These are phyloP conservation scores for Trichoderma harzianum DNA, from an alignment of 2,329 filamentous ascomycete species.

Conservation along the genomic window DNA sequence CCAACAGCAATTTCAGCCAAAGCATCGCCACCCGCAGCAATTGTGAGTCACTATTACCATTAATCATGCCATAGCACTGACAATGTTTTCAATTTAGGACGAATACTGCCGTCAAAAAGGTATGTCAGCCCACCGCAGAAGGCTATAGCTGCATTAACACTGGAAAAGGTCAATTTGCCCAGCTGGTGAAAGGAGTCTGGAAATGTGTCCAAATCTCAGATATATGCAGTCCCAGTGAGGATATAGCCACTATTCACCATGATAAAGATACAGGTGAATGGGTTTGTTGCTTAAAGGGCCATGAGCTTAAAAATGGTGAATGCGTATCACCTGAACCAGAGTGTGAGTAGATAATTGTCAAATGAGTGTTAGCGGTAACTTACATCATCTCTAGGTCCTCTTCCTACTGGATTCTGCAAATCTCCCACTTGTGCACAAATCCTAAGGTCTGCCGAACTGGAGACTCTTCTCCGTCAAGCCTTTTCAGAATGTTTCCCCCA, in stretches of 20 bases:
- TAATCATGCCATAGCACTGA: background rate
- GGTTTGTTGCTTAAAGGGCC: background rate
- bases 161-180: background rate
- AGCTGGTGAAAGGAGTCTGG: background rate
- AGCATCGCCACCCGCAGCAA: background rate
- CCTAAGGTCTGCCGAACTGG: background rate
- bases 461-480: background rate
- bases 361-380: background rate
- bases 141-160: background rate
- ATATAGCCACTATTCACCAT: background rate
- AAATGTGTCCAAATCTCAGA: slow-evolving; percentile 1
- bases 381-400: background rate
- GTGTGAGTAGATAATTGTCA: background rate
- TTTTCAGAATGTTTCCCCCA: background rate
- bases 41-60: background rate
- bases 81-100: background rate
- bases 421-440: background rate
- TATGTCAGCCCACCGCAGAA: background rate
- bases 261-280: background rate
- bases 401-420: background rate
- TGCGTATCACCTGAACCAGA: background rate
- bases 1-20: background rate
- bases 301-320: background rate
- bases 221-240: background rate
- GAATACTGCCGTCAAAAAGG: background rate